Percentiles rank a stretch among this genome's conserved stretches.
Evolutionary conservation across 2,329 filamentous ascomycete genomes (phyloP).

Genomic region (Pezicula radicicola): DNA sequence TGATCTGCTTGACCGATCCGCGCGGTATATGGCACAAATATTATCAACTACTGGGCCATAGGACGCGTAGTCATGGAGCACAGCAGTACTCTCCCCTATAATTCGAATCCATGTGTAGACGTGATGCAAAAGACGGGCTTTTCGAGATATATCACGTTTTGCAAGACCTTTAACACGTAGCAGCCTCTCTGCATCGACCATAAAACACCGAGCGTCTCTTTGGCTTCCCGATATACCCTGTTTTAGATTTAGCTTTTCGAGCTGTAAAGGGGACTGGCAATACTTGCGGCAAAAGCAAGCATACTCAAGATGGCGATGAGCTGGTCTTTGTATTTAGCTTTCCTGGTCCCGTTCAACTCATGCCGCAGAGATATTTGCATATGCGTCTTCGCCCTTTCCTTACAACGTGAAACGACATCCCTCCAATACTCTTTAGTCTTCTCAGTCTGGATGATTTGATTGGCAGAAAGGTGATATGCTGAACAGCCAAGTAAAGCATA

Average conservation of each 20-base stretch:
- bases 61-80: slow-evolving; percentile 18
- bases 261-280: neutral
- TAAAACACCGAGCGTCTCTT: slow-evolving; percentile 30
- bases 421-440: neutral
- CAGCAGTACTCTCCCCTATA: slow-evolving; percentile 33
- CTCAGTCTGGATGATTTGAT: slow-evolving; percentile 8
- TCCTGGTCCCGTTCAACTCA: slow-evolving; percentile 9
- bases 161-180: slow-evolving; percentile 31
- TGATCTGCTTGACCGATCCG: neutral
- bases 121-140: slow-evolving; percentile 35
- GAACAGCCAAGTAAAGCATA: slow-evolving; percentile 29
- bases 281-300: slow-evolving; percentile 29
- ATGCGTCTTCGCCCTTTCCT: slow-evolving; percentile 28
- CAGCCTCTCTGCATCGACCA: slow-evolving; percentile 34
- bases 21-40: slow-evolving; percentile 20
- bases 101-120: slow-evolving; percentile 36
- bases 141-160: slow-evolving; percentile 34
- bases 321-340: slow-evolving; percentile 37
- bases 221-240: slow-evolving; percentile 14
- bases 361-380: slow-evolving; percentile 19
- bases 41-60: slow-evolving; percentile 7
- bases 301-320: slow-evolving; percentile 32
- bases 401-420: slow-evolving; percentile 9
- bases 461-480: slow-evolving; percentile 24
- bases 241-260: neutral